Evolutionary conservation across 768 basidiomycete genomes (phyloP), one percentile per base, ranked within the genome.

Genomic region (Albatrellus ellisii): DNA sequence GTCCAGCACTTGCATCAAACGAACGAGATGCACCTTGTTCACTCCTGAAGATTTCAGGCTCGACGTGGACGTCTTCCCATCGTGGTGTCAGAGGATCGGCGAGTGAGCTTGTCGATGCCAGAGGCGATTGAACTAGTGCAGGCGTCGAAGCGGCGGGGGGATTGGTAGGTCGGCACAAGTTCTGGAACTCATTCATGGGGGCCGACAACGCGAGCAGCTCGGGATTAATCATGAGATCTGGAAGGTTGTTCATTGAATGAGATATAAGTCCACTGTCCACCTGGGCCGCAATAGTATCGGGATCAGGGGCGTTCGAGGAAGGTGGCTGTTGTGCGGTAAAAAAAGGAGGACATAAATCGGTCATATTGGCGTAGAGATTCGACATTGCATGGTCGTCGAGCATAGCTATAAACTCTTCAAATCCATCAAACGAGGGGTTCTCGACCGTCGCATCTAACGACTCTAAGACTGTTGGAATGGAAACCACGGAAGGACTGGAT

Each of bases 321-420:
- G 20, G 14, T 36, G 20, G 14, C 14, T 18, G 35, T 6, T 36
- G 20, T 22, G 18, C 15, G 17, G 17, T 21, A 24, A 14, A 18
- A 7, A 12, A 21, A 5, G 20, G 9, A 8, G 35, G 35, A n/a
- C n/a, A n/a, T n/a, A n/a, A n/a, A 22, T 11, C 25, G 20, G 18
- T 15, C 18, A 15, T 43, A 35, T 48, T 15, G 54, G 22, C 6
- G 34, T 36, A 21, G 36, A 32, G 62, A 56, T 32, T 71, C 62
- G n/a, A 75, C 57, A 36, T 70, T 64, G 39, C 62, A 64, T 56
- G 74, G 60, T 71, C 70, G 74, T 27, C 62, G 68, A 46, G 75
- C 67, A 46, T 70, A 64, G 9, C 64, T 52, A 17, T 28, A 36
- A 48, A 42, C 6, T 37, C 26, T 7, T 38, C 51, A 21, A 52